Base-by-base conservation (phyloP, 225 moss, liverwort and hornwort species). In the Climacium dendroides region DNA sequence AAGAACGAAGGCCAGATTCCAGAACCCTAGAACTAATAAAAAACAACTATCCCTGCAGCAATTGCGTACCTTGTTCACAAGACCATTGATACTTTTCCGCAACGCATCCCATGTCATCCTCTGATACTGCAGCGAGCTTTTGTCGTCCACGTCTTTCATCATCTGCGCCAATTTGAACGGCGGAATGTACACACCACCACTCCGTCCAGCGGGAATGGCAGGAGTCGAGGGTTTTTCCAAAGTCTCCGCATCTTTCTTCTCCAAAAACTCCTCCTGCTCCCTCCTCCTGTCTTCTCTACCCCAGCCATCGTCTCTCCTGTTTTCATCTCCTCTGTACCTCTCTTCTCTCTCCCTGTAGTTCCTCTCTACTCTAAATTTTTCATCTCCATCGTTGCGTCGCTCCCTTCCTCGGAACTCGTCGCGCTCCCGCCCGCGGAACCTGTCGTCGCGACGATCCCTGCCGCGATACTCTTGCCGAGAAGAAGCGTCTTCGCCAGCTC, bases 91-190 rank as follows among this genome's bases (percentile, higher is more conserved):
- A 55, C 95, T 95, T 86, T 97, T 97, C 85, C 96, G 92, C 77
- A 97, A 86, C 57, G 97, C 97, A 88, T 97, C 97, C 96, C 96
- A 96, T 8, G 97, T 97, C 91, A 96, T 85, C 65, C 96, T 88
- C 92, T 97, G 97, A 79, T 96, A 97, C 89, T 96, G 95, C 85
- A 88, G 41, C 15, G 95, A 95, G 83, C 96, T 96, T 65, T 96
- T 97, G 77, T 96, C 96, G 39, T 95, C 90, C 26, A 96, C 90
- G 30, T 96, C 97, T 83, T 89, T 96, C 91, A 96, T 93, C 97
- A 96, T 96, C 90, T 97, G 97, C 57, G 96, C 97, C 87, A 97
- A 91, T 90, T 97, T 97, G 83, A 97, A 97, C 15, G 97, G 96
- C n/a, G 97, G 96, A 83, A 97, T 91, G 35, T 96, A 97, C 54